A percentile compares a stretch with the other conserved stretches of the same genome.
Evolutionary conservation across 176 grass and related monocot species (phyloP).

Genomic region (Musa itinerans): DNA sequence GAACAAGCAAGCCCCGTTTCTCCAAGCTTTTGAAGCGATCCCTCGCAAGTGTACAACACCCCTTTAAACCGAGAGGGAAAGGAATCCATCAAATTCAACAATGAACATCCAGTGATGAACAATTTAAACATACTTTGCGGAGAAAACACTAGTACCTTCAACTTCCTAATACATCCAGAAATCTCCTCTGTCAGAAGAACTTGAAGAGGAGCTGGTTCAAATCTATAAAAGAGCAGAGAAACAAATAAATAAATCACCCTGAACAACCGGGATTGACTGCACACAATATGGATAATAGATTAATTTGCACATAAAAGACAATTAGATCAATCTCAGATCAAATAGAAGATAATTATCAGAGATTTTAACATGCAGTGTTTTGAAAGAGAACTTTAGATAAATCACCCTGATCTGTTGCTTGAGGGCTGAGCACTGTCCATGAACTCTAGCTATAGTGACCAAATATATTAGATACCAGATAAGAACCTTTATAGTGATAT

Average conservation of each 20-base stretch:
- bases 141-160: constrained; percentile 45
- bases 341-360: no score
- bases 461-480: no score
- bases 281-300: no score
- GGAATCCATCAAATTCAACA: background rate
- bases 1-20: constrained; percentile 36
- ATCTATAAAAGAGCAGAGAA: constrained; percentile 36
- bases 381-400: no score
- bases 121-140: background rate
- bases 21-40: constrained; percentile 46
- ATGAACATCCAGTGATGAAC: background rate
- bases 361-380: no score
- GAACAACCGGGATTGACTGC: background rate
- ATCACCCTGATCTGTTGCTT: no score
- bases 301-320: no score
- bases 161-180: constrained; percentile 76
- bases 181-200: constrained; percentile 97
- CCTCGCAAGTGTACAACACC: constrained; percentile 38
- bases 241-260: background rate
- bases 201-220: constrained; percentile 82
- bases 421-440: no score
- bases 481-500: no score
- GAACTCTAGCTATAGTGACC: no score
- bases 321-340: no score
- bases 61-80: constrained; percentile 16